Base-by-base conservation (phyloP, 495 filamentous ascomycete genomes). In the Apiosordaria backusii region DNA sequence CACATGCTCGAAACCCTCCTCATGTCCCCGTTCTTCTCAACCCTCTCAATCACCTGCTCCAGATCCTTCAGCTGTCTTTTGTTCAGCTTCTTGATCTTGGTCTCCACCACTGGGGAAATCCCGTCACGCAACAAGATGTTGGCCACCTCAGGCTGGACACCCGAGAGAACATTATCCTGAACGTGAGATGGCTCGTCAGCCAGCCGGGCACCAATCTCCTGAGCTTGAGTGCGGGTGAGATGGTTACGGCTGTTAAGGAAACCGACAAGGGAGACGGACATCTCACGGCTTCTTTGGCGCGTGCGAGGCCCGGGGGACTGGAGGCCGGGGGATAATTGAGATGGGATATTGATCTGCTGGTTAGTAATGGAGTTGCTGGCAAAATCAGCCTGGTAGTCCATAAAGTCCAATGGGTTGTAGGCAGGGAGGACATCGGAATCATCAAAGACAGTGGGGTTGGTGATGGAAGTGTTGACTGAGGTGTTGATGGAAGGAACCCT, bases 211-310 rank as follows among this genome's bases (percentile, higher is more conserved):
- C 59, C 57, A 50, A 69, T 62, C 61, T 22, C 55, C 4, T 60
- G 50, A 6, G 57, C 45, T 23, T 52, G 25, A 22, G 50, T 19
- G 4, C 61, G 64, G 26, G 65, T 62, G 16, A 67, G 29, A 50
- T 22, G 57, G 29, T 13, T 18, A 15, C 27, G 23, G 16, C 0
- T 3, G 27, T 60, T 26, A 10, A 65, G 35, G 61, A 64, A 40
- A 21, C 9, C 26, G 19, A 61, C 27, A n/a, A 64, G 22, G 10
- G 16, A 7, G 3, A 27, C 35, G 15, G 26, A 21, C 50, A 53
- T 26, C 62, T 68, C 40, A 23, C 62, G 35, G 62, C 61, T 64
- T 22, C 61, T 45, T 25, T 64, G 63, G 57, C 66, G 61, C 23
- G 66, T 68, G 5, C 45, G 23, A 6, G 57, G 66, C 4, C 66